These are phyloP conservation scores for Pezicula radicicola DNA, from an alignment of 2,329 filamentous ascomycete species.

Conservation along the genomic window DNA sequence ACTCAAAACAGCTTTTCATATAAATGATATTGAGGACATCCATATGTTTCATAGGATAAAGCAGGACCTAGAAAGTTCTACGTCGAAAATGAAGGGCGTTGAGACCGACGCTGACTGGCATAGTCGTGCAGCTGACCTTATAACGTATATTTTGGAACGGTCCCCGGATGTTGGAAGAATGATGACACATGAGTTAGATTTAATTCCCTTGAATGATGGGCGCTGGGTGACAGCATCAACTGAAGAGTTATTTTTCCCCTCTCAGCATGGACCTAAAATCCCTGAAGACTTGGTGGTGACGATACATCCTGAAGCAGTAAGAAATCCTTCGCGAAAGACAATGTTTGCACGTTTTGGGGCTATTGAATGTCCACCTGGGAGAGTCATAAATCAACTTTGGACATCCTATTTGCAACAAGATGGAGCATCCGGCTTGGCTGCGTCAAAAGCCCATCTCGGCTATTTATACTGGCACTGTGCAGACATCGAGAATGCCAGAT, in stretches of 20 bases:
- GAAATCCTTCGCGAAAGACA: constrained; percentile 1
- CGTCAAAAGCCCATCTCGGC: constrained; percentile 11
- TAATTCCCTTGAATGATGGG: constrained; percentile 10
- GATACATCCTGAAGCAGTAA: constrained; percentile 1
- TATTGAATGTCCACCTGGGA: neutral
- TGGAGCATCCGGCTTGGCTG: constrained; percentile 3
- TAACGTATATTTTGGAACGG: constrained; percentile 4
- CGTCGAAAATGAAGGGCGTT: constrained; percentile 5
- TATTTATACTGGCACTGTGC: constrained; percentile 14
- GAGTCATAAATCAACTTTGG: constrained; percentile 6
- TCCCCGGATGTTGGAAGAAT: neutral
- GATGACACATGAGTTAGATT: neutral
- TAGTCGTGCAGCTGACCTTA: constrained; percentile 7
- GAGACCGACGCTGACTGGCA: constrained; percentile 5
- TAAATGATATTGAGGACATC: constrained; percentile 7
- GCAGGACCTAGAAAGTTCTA: constrained; percentile 5
- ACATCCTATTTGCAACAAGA: constrained; percentile 1
- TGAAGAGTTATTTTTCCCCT: constrained; percentile 3
- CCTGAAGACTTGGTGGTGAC: constrained; percentile 8
- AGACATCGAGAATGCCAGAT: neutral
- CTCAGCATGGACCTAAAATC: constrained; percentile 2
- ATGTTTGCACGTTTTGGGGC: constrained; percentile 8
- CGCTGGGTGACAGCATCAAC: constrained; percentile 3
- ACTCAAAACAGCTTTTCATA: neutral
- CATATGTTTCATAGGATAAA: constrained; percentile 9